A percentile compares a stretch with the other conserved stretches of the same genome.
These are phyloP conservation scores for Hibiscus syriacus DNA, from an alignment of 345 rosid genomes.

Conservation along the genomic window DNA sequence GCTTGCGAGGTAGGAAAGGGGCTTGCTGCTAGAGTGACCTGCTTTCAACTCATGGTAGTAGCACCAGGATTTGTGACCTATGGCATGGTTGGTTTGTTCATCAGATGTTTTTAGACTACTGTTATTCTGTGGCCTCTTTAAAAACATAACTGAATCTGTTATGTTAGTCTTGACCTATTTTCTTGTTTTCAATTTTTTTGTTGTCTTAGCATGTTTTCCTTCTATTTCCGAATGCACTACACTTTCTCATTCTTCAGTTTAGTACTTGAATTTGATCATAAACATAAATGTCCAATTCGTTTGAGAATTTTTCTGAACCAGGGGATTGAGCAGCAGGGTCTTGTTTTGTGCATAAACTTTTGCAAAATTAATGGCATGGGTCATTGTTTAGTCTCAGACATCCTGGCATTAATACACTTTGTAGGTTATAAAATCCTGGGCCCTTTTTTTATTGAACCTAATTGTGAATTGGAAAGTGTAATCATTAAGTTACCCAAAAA, in stretches of 20 bases:
- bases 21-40: conserved; percentile 3
- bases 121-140: background rate
- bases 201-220: background rate
- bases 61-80: background rate
- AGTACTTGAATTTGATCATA: background rate
- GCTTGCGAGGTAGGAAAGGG: conserved; percentile 5
- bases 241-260: background rate
- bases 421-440: background rate
- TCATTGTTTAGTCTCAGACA: too few species aligned
- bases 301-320: background rate
- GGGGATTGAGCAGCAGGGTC: too few species aligned
- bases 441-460: background rate
- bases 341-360: background rate
- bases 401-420: background rate
- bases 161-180: conserved; percentile 1
- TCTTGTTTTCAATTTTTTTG: background rate
- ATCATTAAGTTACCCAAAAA: too few species aligned
- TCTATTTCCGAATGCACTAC: background rate
- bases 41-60: background rate
- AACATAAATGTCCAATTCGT: background rate
- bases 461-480: background rate
- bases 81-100: conserved; percentile 2
- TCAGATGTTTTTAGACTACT: background rate
- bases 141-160: conserved; percentile 1
- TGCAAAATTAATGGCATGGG: background rate